Evolutionary conservation across 768 basidiomycete genomes (phyloP), one percentile per base, ranked within the genome.

Genomic region (Kwoniella dejecticola): DNA sequence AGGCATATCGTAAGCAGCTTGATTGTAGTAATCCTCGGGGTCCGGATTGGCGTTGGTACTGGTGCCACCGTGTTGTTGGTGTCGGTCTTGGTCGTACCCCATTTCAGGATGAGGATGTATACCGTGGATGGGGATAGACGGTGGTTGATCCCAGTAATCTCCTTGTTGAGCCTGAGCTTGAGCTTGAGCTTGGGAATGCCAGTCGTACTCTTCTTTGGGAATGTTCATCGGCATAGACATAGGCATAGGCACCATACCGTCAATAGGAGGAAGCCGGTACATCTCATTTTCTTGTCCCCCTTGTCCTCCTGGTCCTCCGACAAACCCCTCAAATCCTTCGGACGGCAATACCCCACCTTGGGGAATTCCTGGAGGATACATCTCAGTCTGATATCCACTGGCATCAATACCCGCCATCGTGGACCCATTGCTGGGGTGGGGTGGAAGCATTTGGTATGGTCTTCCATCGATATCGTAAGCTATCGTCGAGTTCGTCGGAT

Each of bases 221-320:
- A 38, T 26, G n/a, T 42, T 42, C 8, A 52, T n/a, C n/a, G n/a
- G n/a, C n/a, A n/a, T n/a, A n/a, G n/a, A n/a, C n/a, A n/a, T n/a
- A n/a, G n/a, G n/a, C n/a, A n/a, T 40, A 33, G 19, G 44, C 23
- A 57, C 30, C 53, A 57, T 57, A 26, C 56, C 62, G 27, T 66
- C 31, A 29, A 72, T 66, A 11, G 68, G 71, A 0, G 73, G 73
- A 10, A 75, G 52, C 27, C 64, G 60, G 47, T 75, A 72, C 70
- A 71, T 68, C 27, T 60, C 49, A 33, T 29, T 13, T 17, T 60
- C 50, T 23, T 59, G 49, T 7, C 47, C 44, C n/a, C 44, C 55
- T 10, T 30, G 1, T 4, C 29, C 38, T 19, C 19, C 42, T 6
- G n/a, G n/a, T n/a, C n/a, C n/a, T n/a, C n/a, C 33, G 33, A 15